phyloP scores from a whole-genome alignment of 179 eudicot species.

The Beta lomatogona region DNA sequence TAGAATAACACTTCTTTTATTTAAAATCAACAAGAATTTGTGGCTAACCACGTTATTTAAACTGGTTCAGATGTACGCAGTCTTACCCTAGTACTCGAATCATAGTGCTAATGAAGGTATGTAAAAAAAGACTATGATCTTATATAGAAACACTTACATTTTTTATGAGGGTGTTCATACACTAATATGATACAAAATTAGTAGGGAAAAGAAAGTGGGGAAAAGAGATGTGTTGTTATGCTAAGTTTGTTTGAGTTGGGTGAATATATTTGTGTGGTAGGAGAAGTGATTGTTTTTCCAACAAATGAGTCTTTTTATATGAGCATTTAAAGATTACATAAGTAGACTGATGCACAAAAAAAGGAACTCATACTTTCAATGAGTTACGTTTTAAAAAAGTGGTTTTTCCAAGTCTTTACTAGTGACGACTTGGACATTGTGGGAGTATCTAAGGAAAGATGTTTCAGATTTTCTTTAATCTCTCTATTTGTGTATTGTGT shows the following conservation, averaged over 20 bases:
- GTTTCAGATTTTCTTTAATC: background rate
- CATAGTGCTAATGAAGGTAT: background rate
- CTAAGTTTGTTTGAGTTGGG: background rate
- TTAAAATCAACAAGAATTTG: no score
- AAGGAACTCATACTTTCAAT: background rate
- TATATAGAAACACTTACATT: background rate
- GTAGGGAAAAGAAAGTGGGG: background rate
- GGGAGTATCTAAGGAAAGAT: conserved; percentile 12
- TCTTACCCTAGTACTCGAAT: background rate
- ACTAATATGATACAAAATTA: background rate
- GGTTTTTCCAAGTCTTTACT: background rate
- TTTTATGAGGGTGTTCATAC: background rate
- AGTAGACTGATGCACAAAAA: background rate
- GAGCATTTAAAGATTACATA: background rate
- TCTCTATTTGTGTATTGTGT: background rate
- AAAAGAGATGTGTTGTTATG: background rate
- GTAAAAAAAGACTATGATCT: no score
- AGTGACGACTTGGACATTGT: background rate
- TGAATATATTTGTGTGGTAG: background rate
- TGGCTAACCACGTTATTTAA: no score
- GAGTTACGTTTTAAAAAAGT: conserved; percentile 12
- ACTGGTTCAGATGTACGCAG: background rate
- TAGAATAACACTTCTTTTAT: background rate
- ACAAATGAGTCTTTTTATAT: background rate
- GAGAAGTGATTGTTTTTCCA: conserved; percentile 2